phyloP scores from a whole-genome alignment of 257 asterid genomes.

The Salvia hispanica region DNA sequence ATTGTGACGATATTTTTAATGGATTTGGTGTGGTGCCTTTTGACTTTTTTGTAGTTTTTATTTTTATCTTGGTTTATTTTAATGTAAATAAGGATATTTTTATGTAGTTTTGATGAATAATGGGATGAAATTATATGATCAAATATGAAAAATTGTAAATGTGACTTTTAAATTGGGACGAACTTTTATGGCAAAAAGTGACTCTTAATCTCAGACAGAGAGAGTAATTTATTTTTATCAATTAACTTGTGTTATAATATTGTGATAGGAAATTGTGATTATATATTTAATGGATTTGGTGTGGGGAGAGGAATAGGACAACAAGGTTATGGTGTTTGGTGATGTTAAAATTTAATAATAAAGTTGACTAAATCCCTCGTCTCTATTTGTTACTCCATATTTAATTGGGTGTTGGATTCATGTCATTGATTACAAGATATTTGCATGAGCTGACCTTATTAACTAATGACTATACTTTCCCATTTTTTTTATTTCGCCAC shows the following conservation, averaged over 20 bases:
- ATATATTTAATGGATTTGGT: not conserved
- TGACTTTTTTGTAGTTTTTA: too few relatives aligned
- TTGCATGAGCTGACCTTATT: not conserved
- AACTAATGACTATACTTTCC: not conserved
- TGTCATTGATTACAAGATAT: not conserved
- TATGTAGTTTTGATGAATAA: too few relatives aligned
- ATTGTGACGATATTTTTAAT: too few relatives aligned
- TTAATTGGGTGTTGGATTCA: not conserved
- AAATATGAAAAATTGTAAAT: too few relatives aligned
- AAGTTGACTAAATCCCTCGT: not conserved
- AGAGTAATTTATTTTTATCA: not conserved
- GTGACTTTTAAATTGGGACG: too few relatives aligned
- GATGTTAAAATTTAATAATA: not conserved
- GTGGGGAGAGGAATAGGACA: not conserved
- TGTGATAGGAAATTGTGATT: not conserved
- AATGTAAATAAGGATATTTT: too few relatives aligned
- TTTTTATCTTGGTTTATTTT: too few relatives aligned
- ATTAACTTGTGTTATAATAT: not conserved
- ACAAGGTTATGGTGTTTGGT: not conserved
- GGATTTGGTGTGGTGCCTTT: too few relatives aligned
- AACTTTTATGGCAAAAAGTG: too few relatives aligned
- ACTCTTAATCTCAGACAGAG: too few relatives aligned
- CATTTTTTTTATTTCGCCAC: too few relatives aligned
- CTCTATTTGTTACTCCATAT: not conserved
- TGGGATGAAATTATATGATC: too few relatives aligned